Evolutionary conservation across 2,329 filamentous ascomycete species (phyloP), one percentile per base, ranked within the genome.

Genomic region (Pezicula radicicola): DNA sequence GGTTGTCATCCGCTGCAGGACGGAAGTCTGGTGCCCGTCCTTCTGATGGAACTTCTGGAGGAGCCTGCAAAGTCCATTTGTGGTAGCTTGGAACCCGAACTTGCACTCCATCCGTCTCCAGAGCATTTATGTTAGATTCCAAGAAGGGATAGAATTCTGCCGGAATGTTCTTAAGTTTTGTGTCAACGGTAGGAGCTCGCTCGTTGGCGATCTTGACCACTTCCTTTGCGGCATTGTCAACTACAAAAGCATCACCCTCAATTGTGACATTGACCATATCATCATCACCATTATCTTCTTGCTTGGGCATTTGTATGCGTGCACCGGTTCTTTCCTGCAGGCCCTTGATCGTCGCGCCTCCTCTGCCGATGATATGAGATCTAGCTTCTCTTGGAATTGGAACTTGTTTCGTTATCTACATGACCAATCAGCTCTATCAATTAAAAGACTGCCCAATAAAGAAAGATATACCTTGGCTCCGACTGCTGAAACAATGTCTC

Each of bases 141-240:
- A 99, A 87, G 76, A 99, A 99, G 48, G 93, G 93, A 72, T 94
- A 99, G 71, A 94, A 95, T 68, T 96, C 91, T 25, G 91, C 83
- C 7, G 94, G 92, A 54, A 99, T 87, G 46, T 86, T 85, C 70
- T 87, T 90, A 59, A 99, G 72, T 62, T 89, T 90, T 52, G 91
- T 80, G 72, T 83, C 94, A 65, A 92, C 82, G 61, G 87, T 93
- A 50, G 90, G 87, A 49, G 89, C 85, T 56, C 91, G 86, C 71
- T 97, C 91, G 62, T 87, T 88, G 51, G 90, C 91, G 67, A 97
- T 97, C 63, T 87, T 87, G 64, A 90, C 79, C 63, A 99, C 94
- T 62, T 90, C 87, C 52, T 89, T 84, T 55, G 85, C 85, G 51
- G 94, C 94, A 70, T 91, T 84, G 58, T 89, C 88, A 48, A 90